phyloP scores from a whole-genome alignment of 306 rosid species.

The Glycine soja region DNA sequence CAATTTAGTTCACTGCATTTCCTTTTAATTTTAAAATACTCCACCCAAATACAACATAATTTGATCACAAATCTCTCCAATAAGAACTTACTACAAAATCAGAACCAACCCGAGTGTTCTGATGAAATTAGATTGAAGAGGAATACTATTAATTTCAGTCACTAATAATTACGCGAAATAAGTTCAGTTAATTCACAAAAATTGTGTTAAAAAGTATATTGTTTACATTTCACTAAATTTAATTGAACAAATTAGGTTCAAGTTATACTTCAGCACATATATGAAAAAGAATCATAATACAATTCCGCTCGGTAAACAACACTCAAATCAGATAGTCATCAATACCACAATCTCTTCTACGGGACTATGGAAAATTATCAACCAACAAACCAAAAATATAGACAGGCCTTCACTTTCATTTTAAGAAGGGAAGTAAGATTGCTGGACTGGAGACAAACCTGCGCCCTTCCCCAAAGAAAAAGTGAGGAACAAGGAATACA shows the following conservation, averaged over 20 bases:
- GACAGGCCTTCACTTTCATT: constrained; percentile 44
- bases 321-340: constrained; percentile 31
- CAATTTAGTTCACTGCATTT: neutral
- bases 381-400: constrained; percentile 45
- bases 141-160: neutral
- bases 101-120: neutral
- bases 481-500: constrained; percentile 54
- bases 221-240: neutral
- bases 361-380: constrained; percentile 30
- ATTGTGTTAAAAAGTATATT: neutral
- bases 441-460: constrained; percentile 36
- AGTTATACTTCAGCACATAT: neutral
- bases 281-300: constrained; percentile 20
- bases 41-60: neutral
- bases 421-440: constrained; percentile 26
- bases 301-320: constrained; percentile 38
- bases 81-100: neutral
- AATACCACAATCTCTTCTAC: constrained; percentile 39
- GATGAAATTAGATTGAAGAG: neutral
- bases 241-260: constrained; percentile 7
- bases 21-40: neutral
- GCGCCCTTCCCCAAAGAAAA: constrained; percentile 31
- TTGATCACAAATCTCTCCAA: neutral
- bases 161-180: neutral
- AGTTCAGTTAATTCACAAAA: neutral